Evolutionary conservation across 140 eudicot genomes (phyloP).

Genomic region (Bidens hawaiensis): DNA sequence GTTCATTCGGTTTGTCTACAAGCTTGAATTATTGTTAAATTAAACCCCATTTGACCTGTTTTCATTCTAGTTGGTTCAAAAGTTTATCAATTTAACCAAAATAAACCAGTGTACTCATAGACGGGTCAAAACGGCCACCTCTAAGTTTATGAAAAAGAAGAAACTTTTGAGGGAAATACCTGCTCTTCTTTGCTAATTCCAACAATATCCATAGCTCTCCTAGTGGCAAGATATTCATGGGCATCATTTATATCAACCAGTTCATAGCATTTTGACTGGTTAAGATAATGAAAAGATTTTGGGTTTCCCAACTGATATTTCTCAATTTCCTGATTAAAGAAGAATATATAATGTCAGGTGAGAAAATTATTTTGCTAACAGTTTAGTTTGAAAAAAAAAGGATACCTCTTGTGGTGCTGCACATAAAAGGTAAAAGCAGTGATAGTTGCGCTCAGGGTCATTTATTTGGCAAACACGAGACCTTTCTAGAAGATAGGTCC

Average conservation of each 20-base stretch:
- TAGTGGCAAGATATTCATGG: conserved; percentile 87
- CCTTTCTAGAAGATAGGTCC: conserved; percentile 94
- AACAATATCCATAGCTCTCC: conserved; percentile 98
- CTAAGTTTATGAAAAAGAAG: background rate
- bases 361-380: background rate
- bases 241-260: conserved; percentile 85
- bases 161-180: conserved; percentile 40
- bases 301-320: conserved; percentile 82
- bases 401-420: conserved; percentile 98
- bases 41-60: conserved; percentile 1
- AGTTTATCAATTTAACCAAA: background rate
- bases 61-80: background rate
- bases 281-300: conserved; percentile 90
- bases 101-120: background rate
- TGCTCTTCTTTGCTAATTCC: conserved; percentile 92
- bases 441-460: conserved; percentile 97
- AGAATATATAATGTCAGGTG: conserved; percentile 11
- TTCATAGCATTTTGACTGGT: conserved; percentile 94
- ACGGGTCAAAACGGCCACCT: conserved; percentile 8
- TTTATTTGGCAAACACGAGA: conserved; percentile 98
- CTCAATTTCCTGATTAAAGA: conserved; percentile 66
- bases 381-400: background rate
- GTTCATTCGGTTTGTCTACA: too few species aligned
- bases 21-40: too few species aligned
- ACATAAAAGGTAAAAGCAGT: conserved; percentile 97